Evolutionary conservation across 208 protist genomes (phyloP).

Genomic region (Wallacemonas sp.): DNA sequence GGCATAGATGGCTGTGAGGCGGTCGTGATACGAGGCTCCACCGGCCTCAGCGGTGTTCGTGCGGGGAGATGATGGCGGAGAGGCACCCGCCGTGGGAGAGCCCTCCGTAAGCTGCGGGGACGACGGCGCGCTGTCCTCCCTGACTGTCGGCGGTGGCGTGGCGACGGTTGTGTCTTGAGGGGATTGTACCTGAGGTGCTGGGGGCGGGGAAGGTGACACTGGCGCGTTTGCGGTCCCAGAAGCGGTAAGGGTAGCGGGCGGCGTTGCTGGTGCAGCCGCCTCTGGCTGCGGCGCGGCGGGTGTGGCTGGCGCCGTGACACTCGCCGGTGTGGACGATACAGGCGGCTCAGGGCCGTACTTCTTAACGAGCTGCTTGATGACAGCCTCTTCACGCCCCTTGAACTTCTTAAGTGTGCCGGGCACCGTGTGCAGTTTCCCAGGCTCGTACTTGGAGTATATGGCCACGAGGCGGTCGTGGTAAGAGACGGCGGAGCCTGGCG

Average conservation of each 20-base stretch:
- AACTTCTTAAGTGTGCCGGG: slow-evolving; percentile 59
- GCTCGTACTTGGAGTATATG: slow-evolving; percentile 72
- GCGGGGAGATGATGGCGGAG: not conserved
- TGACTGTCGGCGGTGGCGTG: too few species aligned
- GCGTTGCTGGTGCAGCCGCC: not conserved
- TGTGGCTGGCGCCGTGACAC: not conserved
- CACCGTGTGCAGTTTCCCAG: slow-evolving; percentile 59
- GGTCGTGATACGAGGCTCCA: slow-evolving; percentile 30
- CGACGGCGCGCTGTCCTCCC: not conserved
- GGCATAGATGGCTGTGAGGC: slow-evolving; percentile 53
- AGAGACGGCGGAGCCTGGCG: slow-evolving; percentile 1
- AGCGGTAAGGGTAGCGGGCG: not conserved
- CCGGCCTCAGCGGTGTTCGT: not conserved
- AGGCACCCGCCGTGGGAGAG: not conserved
- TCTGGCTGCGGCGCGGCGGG: not conserved
- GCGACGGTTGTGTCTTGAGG: not conserved
- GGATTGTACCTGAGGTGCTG: not conserved
- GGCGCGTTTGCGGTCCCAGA: not conserved
- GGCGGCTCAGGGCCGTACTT: slow-evolving; percentile 74
- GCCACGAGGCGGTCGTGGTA: slow-evolving; percentile 63
- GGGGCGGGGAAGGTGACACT: not conserved
- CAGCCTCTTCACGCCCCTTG: slow-evolving; percentile 61
- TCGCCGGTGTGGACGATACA: too few species aligned
- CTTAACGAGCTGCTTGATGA: slow-evolving; percentile 64
- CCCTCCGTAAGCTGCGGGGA: not conserved